Evolutionary conservation across 2,329 filamentous ascomycete genomes (phyloP), one percentile per base, ranked within the genome.

Genomic region (Balansia obtecta): DNA sequence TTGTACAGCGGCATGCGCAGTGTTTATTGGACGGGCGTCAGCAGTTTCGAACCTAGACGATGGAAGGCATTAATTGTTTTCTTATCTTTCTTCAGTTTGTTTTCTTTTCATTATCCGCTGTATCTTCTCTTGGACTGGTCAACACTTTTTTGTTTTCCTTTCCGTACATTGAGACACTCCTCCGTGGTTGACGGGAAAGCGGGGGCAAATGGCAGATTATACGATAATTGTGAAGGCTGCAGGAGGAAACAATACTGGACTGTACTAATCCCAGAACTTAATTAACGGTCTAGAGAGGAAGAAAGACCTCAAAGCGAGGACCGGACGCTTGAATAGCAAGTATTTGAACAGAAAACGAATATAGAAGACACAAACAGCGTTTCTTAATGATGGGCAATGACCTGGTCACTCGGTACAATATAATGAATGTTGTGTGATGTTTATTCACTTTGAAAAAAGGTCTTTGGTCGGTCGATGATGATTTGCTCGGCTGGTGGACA

Each of bases 281-380:
- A 50, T 53, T 45, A 39, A 48, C 33, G 30, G 43, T 32, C 33
- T 44, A 40, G 49, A 47, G 45, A 48, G 39, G 48, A 48, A 15
- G 46, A 46, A 50, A 42, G 50, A 46, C 47, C 48, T 53, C 50
- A 46, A 46, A 53, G 49, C 45, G 42, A 37, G 42, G 46, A 43
- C 34, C 48, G 42, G 47, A 55, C 51, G 56, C 54, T 60, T 60
- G 58, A 60, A 60, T 60, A 60, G 58, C 58, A 51, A 51, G 53
- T 57, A 56, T 54, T 55, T 56, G 56, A 57, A 56, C 52, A 58
- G 42, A 52, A 52, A 52, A 55, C 53, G 56, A 45, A 53, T 50
- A 58, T 56, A 56, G 56, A 56, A 38, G 38, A 45, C 48, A 52
- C 40, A 51, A 55, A 34, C 46, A 52, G 45, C 48, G 52, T 49